A percentile compares a stretch with the other conserved stretches of the same genome.
Conservation (phyloP, 768 basidiomycete species). For the Trametes cingulata region DNA sequence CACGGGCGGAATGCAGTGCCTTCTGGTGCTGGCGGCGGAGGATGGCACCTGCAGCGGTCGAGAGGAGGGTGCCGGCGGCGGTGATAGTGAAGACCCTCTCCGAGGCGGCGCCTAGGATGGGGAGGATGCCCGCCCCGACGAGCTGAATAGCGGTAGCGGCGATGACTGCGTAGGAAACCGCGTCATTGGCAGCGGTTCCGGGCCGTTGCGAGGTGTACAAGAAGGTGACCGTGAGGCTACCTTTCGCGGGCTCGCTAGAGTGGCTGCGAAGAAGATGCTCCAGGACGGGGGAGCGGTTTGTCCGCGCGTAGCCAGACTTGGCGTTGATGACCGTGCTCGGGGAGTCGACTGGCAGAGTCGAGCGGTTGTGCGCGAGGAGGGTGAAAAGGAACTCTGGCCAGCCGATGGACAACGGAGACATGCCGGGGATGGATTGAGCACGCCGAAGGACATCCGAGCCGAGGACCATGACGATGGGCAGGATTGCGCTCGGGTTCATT, state of each 20-base stretch:
- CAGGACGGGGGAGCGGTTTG: slow-evolving; percentile 28
- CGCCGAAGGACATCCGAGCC: slow-evolving; percentile 32
- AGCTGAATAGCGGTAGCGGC: slow-evolving; percentile 27
- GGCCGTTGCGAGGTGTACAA: slow-evolving; percentile 14
- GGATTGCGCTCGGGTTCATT: slow-evolving; percentile 17
- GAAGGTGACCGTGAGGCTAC: slow-evolving; percentile 23
- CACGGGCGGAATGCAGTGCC: slow-evolving; percentile 30
- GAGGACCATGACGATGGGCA: slow-evolving; percentile 30
- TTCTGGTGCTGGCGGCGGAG: slow-evolving; percentile 28
- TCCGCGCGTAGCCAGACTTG: slow-evolving; percentile 27
- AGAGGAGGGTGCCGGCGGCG: slow-evolving; percentile 26
- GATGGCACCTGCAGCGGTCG: slow-evolving; percentile 20
- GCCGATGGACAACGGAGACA: slow-evolving; percentile 33
- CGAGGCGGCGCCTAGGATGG: slow-evolving; percentile 24
- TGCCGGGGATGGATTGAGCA: slow-evolving; percentile 19
- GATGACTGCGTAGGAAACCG: slow-evolving; percentile 26
- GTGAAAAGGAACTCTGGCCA: slow-evolving; percentile 34
- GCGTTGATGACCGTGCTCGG: slow-evolving; percentile 26
- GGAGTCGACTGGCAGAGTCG: slow-evolving; percentile 28
- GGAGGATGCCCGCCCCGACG: slow-evolving; percentile 20
- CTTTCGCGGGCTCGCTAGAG: neutral
- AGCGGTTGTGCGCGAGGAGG: slow-evolving; percentile 22
- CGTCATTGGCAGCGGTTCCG: slow-evolving; percentile 27
- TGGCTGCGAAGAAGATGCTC: slow-evolving; percentile 32
- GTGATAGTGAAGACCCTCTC: slow-evolving; percentile 30